Conservation (phyloP, 305 asterid genomes). For the Solanum aculeatissimum region DNA sequence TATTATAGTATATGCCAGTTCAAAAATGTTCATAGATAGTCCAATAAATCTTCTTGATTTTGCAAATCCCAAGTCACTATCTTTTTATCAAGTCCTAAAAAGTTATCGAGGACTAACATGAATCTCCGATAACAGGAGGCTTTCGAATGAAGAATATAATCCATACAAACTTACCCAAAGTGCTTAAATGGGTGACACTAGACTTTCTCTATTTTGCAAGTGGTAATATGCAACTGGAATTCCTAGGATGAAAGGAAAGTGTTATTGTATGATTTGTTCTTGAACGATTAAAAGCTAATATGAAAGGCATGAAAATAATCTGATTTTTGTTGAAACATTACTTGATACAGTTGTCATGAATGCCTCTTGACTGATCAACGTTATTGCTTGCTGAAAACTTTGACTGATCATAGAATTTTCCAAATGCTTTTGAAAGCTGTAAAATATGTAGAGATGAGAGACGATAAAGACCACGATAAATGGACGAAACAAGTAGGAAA, state of each 20-base stretch:
- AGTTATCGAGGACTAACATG: background rate
- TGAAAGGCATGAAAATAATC: background rate
- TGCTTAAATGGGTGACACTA: conserved; percentile 53
- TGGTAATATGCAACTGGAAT: conserved; percentile 54
- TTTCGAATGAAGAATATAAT: background rate
- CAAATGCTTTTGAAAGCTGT: conserved; percentile 84
- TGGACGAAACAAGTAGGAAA: background rate
- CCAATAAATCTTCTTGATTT: conserved; percentile 50
- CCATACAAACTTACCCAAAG: conserved; percentile 53
- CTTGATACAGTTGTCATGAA: conserved; percentile 86
- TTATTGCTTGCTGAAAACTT: conserved; percentile 40
- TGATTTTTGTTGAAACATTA: conserved; percentile 15
- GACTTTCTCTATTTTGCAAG: conserved; percentile 44
- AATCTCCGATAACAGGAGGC: background rate
- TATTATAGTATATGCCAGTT: background rate
- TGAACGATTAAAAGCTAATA: background rate
- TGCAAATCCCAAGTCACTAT: conserved; percentile 76
- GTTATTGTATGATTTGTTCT: background rate
- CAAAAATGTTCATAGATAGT: conserved; percentile 25
- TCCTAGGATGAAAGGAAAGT: conserved; percentile 1
- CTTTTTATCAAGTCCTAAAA: conserved; percentile 77
- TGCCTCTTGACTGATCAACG: conserved; percentile 49
- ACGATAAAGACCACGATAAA: background rate
- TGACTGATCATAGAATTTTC: conserved; percentile 79
- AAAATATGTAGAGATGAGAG: background rate